A percentile compares a stretch with the other conserved stretches of the same genome.
These are phyloP conservation scores for Botrytis medusae DNA, from an alignment of 2,329 filamentous ascomycete genomes.

Conservation along the genomic window DNA sequence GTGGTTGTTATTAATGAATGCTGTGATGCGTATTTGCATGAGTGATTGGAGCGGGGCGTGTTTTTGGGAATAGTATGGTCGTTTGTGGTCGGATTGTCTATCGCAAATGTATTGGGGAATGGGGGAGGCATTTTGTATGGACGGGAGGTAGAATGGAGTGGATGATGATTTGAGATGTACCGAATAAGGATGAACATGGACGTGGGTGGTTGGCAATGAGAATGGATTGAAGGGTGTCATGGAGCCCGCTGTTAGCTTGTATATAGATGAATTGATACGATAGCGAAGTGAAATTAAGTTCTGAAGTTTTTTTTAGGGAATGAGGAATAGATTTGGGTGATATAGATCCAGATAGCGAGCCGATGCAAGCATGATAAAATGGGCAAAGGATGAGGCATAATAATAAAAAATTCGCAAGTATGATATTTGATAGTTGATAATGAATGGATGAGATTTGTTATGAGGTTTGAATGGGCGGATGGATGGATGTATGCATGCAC, in stretches of 20 bases:
- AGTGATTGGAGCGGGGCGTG: background rate
- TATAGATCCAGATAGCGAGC: background rate
- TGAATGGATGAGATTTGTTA: no score
- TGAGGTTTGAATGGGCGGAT: no score
- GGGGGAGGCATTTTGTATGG: background rate
- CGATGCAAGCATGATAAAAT: background rate
- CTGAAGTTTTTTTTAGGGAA: background rate
- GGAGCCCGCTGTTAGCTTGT: background rate
- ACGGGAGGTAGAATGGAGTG: background rate
- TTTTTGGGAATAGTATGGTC: background rate
- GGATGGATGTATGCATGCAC: no score
- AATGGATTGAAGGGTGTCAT: background rate
- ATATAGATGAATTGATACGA: slow-evolving; percentile 10
- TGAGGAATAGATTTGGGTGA: background rate
- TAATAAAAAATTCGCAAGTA: rapidly evolving
- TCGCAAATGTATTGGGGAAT: background rate
- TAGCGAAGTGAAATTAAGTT: slow-evolving; percentile 10
- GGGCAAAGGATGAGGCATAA: background rate
- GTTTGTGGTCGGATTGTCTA: background rate
- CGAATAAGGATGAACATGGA: background rate
- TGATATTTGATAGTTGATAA: background rate
- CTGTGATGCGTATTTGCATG: background rate
- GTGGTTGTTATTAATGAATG: slow-evolving; percentile 9
- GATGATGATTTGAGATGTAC: background rate
- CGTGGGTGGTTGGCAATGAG: background rate